Evolutionary conservation across 805 yeast genomes (phyloP), one percentile per base, ranked within the genome.

Genomic region (Wickerhamomyces kurtzmanii): DNA sequence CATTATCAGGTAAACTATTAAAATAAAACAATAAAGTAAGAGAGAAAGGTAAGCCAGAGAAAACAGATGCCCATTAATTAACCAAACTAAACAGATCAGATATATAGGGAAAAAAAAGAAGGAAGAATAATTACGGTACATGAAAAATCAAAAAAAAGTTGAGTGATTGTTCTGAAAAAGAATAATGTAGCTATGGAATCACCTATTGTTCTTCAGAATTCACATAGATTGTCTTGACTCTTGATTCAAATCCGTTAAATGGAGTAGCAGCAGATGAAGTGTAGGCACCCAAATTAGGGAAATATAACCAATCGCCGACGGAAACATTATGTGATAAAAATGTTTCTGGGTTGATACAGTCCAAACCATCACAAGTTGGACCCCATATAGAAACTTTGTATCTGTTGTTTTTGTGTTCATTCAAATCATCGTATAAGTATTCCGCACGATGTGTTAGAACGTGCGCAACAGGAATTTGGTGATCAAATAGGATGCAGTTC

Each of bases 281-380:
- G 57, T 89, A 89, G 12, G 98, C 96, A 12, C 98, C 98, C 32
- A 82, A 53, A 40, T 75, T 64, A 18, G 76, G 64, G 57, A 89
- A 87, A 54, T 75, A 84, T 32, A 89, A 50, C 97, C 97, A 89
- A 52, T 89, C 97, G 7, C 96, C 97, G 23, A 81, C 78, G 13
- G 63, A 60, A 24, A 85, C 74, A 22, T 74, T 72, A 30, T 68
- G 62, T 12, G 75, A 62, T 44, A 89, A 61, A 20, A 40, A 42
- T 34, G 72, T 59, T 20, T 59, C 62, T 26, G 61, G 51, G 12
- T 80, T 52, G 32, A 89, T 72, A 52, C 94, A 80, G 53, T 89
- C 98, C 37, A 89, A 64, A 4, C 96, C 96, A 56, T 89, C 98
- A 59, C 98, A 89, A 12, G 97, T 89, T 24, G 97, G 98, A 5